These are phyloP conservation scores for Ogataea siamensis DNA, from an alignment of 805 yeast species.

Conservation along the genomic window DNA sequence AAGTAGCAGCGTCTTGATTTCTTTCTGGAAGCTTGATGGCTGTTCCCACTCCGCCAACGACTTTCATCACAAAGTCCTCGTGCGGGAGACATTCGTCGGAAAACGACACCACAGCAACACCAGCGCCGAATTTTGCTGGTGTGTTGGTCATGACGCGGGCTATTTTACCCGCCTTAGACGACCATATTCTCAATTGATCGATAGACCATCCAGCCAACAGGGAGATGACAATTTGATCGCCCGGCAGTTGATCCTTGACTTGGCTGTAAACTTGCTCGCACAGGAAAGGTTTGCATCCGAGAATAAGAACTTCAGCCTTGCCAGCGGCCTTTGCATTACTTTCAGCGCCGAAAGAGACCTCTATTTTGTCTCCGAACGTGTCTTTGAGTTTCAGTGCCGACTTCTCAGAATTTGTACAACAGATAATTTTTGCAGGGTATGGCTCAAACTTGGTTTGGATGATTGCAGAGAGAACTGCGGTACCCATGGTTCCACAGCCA, in stretches of 20 bases:
- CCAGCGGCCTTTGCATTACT: constrained; percentile 58
- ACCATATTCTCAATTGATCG: constrained; percentile 52
- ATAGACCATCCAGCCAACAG: constrained; percentile 93
- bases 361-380: constrained; percentile 53
- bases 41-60: constrained; percentile 65
- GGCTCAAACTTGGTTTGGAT: constrained; percentile 49
- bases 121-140: constrained; percentile 89
- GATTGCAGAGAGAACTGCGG: constrained; percentile 83
- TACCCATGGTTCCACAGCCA: constrained; percentile 96
- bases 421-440: constrained; percentile 69
- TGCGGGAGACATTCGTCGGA: constrained; percentile 47
- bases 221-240: constrained; percentile 52
- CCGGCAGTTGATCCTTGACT: constrained; percentile 44
- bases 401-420: constrained; percentile 64
- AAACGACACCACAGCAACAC: constrained; percentile 90
- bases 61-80: constrained; percentile 47
- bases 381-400: constrained; percentile 48
- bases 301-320: constrained; percentile 64
- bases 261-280: constrained; percentile 56
- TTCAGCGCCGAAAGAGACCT: constrained; percentile 45
- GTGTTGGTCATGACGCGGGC: constrained; percentile 98
- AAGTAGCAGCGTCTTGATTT: constrained; percentile 95
- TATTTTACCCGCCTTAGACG: constrained; percentile 44
- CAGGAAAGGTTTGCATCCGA: constrained; percentile 89
- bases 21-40: constrained; percentile 76